These are phyloP conservation scores for Panicum virgatum DNA, from an alignment of 202 grass and related monocot species.

Conservation along the genomic window DNA sequence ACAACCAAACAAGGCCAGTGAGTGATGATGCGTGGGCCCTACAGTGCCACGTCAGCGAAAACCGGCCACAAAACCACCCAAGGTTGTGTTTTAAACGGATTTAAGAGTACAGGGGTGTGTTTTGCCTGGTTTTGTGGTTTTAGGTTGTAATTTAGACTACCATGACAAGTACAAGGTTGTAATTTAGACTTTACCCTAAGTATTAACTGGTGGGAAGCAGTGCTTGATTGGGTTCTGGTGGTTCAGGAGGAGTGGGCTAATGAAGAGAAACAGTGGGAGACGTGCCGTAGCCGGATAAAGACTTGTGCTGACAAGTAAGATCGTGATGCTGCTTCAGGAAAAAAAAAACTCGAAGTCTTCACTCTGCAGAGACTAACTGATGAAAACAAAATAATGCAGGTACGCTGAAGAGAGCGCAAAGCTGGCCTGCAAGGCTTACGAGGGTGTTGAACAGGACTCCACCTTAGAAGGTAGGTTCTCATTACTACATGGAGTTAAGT, in stretches of 20 bases:
- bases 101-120: no score
- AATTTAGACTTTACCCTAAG: no score
- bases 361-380: background rate
- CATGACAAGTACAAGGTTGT: no score
- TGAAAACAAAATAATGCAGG: constrained; percentile 41
- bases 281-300: constrained; percentile 39
- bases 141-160: no score
- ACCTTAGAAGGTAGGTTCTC: constrained; percentile 54
- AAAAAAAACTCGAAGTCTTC: background rate
- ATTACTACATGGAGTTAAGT: background rate
- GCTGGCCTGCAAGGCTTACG: constrained; percentile 65
- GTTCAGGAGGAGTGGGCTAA: constrained; percentile 47
- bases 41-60: no score
- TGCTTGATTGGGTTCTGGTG: background rate
- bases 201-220: no score
- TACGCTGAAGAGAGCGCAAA: constrained; percentile 70
- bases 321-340: background rate
- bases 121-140: no score
- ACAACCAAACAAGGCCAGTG: no score
- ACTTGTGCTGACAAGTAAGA: constrained; percentile 60
- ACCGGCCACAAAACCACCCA: no score
- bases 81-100: no score
- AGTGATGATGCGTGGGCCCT: no score
- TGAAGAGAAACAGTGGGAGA: constrained; percentile 59
- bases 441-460: constrained; percentile 60